Conservation (phyloP, 805 yeast species). For the Groenewaldozyma tartarivorans region DNA sequence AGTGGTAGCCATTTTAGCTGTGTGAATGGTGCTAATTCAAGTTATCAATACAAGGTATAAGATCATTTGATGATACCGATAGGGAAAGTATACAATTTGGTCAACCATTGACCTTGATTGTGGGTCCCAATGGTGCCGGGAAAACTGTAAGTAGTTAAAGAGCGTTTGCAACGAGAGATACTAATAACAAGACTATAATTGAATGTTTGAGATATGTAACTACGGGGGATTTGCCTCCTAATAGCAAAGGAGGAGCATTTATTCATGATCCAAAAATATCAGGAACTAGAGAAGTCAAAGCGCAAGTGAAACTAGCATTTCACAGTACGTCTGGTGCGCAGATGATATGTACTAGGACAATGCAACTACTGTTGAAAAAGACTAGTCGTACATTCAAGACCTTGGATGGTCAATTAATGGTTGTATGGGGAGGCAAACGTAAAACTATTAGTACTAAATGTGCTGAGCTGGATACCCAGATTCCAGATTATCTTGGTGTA, state of each 20-base stretch:
- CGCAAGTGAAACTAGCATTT: slow-evolving; percentile 85
- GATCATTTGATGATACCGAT: slow-evolving; percentile 82
- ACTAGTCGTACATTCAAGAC: slow-evolving; percentile 74
- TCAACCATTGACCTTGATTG: slow-evolving; percentile 82
- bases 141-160: slow-evolving; percentile 47
- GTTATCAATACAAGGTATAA: slow-evolving; percentile 66
- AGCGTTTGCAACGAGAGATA: not conserved
- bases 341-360: slow-evolving; percentile 80
- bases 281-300: slow-evolving; percentile 68
- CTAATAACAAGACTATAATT: slow-evolving; percentile 74
- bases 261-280: slow-evolving; percentile 73
- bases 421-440: slow-evolving; percentile 51
- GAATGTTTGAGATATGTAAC: slow-evolving; percentile 92
- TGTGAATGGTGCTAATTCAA: not conserved
- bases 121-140: slow-evolving; percentile 95
- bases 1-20: too few species aligned
- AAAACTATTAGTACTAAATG: slow-evolving; percentile 71
- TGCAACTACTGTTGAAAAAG: slow-evolving; percentile 61
- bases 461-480: slow-evolving; percentile 70
- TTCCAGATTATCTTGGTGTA: slow-evolving; percentile 80
- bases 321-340: slow-evolving; percentile 59
- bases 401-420: slow-evolving; percentile 76
- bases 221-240: slow-evolving; percentile 94
- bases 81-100: slow-evolving; percentile 85
- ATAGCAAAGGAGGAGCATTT: slow-evolving; percentile 92